phyloP scores from a whole-genome alignment of 495 filamentous ascomycete genomes.

The Tuber brumale region DNA sequence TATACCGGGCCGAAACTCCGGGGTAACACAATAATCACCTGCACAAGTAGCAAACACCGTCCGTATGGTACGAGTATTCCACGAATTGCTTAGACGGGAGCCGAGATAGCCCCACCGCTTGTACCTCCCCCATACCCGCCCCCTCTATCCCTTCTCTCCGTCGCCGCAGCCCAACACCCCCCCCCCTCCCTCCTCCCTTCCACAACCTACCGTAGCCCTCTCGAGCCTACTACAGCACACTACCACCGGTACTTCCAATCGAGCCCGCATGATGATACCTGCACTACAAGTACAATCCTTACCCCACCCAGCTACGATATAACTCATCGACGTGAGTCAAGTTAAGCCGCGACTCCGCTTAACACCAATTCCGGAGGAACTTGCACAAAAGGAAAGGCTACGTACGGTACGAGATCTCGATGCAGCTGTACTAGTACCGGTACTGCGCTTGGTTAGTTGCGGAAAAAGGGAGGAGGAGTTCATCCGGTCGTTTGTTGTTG shows the following conservation, averaged over 20 bases:
- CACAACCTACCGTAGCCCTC: too few species aligned
- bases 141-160: background rate
- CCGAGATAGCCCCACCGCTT: background rate
- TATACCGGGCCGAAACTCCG: background rate
- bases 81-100: background rate
- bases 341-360: background rate
- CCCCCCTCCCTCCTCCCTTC: too few species aligned
- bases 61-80: background rate
- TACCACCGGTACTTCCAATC: background rate
- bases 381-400: background rate
- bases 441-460: background rate
- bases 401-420: too few species aligned
- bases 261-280: too few species aligned
- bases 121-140: background rate
- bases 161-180: background rate
- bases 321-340: background rate
- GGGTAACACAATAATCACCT: background rate
- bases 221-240: too few species aligned
- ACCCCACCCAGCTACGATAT: background rate
- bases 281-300: background rate
- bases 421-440: background rate
- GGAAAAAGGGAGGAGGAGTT: background rate
- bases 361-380: background rate
- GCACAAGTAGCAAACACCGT: background rate
- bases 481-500: background rate